Evolutionary conservation across 2,329 filamentous ascomycete species (phyloP), one percentile per base, ranked within the genome.

Genomic region (Cryphonectria japonica): DNA sequence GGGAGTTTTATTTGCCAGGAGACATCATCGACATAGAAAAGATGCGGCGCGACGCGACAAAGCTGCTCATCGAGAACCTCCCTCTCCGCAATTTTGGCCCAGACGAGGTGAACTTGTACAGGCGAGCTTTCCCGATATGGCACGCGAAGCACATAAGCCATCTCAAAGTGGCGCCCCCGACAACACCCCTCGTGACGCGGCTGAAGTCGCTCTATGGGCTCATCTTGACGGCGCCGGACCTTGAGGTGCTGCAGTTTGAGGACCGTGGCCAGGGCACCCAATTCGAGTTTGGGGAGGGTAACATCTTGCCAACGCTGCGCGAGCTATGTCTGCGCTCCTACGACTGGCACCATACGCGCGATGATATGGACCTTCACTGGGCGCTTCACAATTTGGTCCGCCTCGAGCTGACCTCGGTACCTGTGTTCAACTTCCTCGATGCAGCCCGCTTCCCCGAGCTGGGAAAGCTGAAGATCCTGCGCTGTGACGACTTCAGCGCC

Each of bases 271-370:
- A 84, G 68, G 84, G 84, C 3, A 84, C 81, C 19, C 81, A 78
- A 61, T 85, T 87, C 73, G 72, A 71, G 2, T 86, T 87, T 43
- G 54, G 68, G 72, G 72, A 0, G 77, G 75, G 26, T 84, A 86
- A 69, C 78, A 82, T 14, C 75, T 86, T 87, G 34, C 85, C 85
- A 1, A 76, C 84, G 0, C 75, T 87, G 6, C 75, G 74, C 29
- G 79, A 83, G 9, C 77, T 87, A 3, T 77, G 75, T 1, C 76
- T 87, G 52, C 80, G 80, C 65, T 85, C 83, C 1, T 87, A 87
- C 73, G 82, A 86, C 76, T 86, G 85, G 85, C 77, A 80, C 13
- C 85, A 87, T 72, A 77, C 76, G 1, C 64, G 74, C 0, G 76
- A 79, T 2, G 80, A 81, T 4, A 83, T 84, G 6, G 73, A 70